These are phyloP conservation scores for Aspergillus pseudoglaucus DNA, from an alignment of 2,329 filamentous ascomycete genomes.

Conservation along the genomic window DNA sequence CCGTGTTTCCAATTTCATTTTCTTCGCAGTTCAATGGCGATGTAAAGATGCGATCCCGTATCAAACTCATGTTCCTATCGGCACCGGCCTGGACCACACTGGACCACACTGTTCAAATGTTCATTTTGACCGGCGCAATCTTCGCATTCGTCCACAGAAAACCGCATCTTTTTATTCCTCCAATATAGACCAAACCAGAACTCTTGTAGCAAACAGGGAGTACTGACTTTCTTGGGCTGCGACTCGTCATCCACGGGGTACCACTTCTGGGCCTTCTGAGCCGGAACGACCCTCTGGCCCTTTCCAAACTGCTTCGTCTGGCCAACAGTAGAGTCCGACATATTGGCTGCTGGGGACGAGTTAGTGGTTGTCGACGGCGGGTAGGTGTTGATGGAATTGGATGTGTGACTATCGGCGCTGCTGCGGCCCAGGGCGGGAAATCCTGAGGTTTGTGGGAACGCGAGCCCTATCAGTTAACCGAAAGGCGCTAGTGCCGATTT, in stretches of 20 bases:
- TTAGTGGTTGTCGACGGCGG: constrained; percentile 37
- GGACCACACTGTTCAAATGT: constrained; percentile 9
- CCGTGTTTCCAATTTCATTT: constrained; percentile 2
- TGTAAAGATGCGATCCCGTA: constrained; percentile 16
- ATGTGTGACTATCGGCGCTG: constrained; percentile 29
- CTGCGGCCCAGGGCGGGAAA: constrained; percentile 31
- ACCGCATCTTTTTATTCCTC: constrained; percentile 17
- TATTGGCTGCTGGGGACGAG: constrained; percentile 45
- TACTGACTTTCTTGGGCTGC: constrained; percentile 89
- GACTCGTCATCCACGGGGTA: constrained; percentile 92
- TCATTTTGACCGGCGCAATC: constrained; percentile 17
- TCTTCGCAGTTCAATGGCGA: not conserved
- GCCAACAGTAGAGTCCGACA: constrained; percentile 47
- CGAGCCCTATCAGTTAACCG: constrained; percentile 37
- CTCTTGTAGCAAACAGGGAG: constrained; percentile 16
- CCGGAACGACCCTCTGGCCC: constrained; percentile 83
- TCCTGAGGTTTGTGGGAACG: constrained; percentile 39
- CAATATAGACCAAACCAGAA: constrained; percentile 5
- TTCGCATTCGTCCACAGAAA: constrained; percentile 26
- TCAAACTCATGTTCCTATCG: constrained; percentile 15
- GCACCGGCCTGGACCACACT: constrained; percentile 11
- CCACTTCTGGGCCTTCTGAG: constrained; percentile 97
- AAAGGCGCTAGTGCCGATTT: constrained; percentile 33
- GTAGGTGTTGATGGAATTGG: constrained; percentile 36
- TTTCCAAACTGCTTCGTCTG: constrained; percentile 96